Evolutionary conservation across 331 rosid genomes (phyloP).

Genomic region (Saraca asoca): DNA sequence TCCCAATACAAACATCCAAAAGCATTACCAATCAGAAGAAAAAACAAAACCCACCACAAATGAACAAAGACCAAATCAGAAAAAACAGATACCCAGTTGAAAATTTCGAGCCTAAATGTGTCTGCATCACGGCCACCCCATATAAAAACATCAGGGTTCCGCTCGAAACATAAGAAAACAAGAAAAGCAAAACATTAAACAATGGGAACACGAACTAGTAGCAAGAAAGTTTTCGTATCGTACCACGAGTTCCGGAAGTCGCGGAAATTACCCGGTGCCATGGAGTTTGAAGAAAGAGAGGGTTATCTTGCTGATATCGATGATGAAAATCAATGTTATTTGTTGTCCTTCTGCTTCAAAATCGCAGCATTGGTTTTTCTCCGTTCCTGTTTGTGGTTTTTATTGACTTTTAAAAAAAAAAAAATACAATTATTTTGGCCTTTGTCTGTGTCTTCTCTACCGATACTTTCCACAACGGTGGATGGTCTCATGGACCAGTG

Average conservation of each 20-base stretch:
- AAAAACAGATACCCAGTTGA: slow-evolving; percentile 45
- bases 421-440: not conserved
- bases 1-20: slow-evolving; percentile 41
- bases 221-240: slow-evolving; percentile 27
- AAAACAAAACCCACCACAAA: slow-evolving; percentile 43
- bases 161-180: slow-evolving; percentile 13
- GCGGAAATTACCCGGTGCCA: slow-evolving; percentile 40
- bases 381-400: slow-evolving; percentile 26
- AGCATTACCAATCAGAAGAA: slow-evolving; percentile 42
- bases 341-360: slow-evolving; percentile 43
- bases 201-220: slow-evolving; percentile 13
- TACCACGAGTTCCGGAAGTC: slow-evolving; percentile 41
- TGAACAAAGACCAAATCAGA: slow-evolving; percentile 43
- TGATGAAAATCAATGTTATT: slow-evolving; percentile 41
- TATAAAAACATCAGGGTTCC: slow-evolving; percentile 22
- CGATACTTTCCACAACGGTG: slow-evolving; percentile 33
- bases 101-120: slow-evolving; percentile 51
- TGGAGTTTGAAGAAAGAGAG: slow-evolving; percentile 47
- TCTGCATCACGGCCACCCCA: slow-evolving; percentile 33
- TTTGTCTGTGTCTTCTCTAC: slow-evolving; percentile 17
- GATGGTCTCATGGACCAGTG: slow-evolving; percentile 55
- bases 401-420: slow-evolving; percentile 2
- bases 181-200: not conserved
- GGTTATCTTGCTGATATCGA: slow-evolving; percentile 42
- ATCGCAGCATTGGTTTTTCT: slow-evolving; percentile 30